phyloP scores from a whole-genome alignment of 305 asterid genomes.

The Petunia hybrid region DNA sequence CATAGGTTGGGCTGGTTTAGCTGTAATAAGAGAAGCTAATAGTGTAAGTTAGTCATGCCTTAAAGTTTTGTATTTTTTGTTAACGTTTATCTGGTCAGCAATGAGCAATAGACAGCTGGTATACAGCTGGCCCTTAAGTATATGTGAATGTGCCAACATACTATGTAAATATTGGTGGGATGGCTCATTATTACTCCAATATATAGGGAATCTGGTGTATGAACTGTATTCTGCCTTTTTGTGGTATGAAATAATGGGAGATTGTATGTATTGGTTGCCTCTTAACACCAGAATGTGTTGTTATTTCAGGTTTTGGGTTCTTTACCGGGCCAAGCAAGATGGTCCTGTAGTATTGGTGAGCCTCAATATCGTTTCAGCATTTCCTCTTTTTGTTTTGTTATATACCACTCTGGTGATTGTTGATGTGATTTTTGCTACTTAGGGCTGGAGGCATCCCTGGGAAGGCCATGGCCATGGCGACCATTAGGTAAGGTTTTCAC shows the following conservation, averaged over 20 bases:
- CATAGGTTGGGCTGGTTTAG: background rate
- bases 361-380: constrained; percentile 25
- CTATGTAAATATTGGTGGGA: background rate
- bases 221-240: constrained; percentile 3
- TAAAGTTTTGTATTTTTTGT: background rate
- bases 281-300: background rate
- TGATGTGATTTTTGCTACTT: constrained; percentile 34
- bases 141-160: background rate
- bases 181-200: background rate
- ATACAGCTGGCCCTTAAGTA: background rate
- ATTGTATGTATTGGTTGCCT: background rate
- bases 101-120: background rate
- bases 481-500: constrained; percentile 63
- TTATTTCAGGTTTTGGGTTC: constrained; percentile 84
- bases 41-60: background rate
- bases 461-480: constrained; percentile 89
- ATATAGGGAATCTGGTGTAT: background rate
- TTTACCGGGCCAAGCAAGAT: constrained; percentile 93
- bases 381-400: constrained; percentile 31
- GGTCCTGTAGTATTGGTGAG: constrained; percentile 98
- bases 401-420: constrained; percentile 6
- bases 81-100: background rate
- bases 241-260: background rate
- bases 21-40: background rate
- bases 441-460: constrained; percentile 99